Percentiles rank a stretch among this genome's conserved stretches.
phyloP scores from a whole-genome alignment of 2,329 filamentous ascomycete species.

The Hirsutella thompsonii region DNA sequence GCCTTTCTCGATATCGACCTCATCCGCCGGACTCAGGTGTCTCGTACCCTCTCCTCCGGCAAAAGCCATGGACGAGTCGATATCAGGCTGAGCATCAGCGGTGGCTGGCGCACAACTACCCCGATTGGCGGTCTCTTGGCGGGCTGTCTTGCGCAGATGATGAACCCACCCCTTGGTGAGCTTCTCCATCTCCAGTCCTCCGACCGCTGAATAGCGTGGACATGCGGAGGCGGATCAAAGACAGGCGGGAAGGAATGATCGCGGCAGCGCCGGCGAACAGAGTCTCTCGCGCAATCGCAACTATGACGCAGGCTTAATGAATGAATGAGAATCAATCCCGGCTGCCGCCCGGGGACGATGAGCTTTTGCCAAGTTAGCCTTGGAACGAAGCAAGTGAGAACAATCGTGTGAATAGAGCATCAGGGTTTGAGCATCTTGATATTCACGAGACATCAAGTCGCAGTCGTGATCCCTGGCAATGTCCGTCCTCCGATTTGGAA shows the following conservation, averaged over 20 bases:
- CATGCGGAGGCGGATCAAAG: neutral
- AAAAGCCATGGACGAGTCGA: constrained; percentile 15
- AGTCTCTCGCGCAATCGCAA: too few relatives aligned
- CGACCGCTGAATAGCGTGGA: neutral
- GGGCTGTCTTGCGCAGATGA: constrained; percentile 11
- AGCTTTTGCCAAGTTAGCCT: neutral
- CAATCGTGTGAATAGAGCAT: neutral
- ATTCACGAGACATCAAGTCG: too few relatives aligned
- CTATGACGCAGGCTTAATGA: too few relatives aligned
- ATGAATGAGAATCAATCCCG: neutral
- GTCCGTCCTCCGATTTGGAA: too few relatives aligned
- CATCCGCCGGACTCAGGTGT: constrained; percentile 10
- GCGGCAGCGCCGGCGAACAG: neutral
- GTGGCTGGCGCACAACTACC: constrained; percentile 12
- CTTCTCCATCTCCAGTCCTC: constrained; percentile 1
- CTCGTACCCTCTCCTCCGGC: constrained; percentile 6
- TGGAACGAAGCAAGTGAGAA: neutral
- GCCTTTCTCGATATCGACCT: constrained; percentile 13
- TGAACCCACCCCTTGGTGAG: constrained; percentile 10
- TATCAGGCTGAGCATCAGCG: constrained; percentile 9
- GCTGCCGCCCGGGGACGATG: neutral
- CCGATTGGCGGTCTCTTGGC: constrained; percentile 7
- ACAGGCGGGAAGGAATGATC: neutral
- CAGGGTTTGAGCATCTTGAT: too few relatives aligned
- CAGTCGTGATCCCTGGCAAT: too few relatives aligned